These are phyloP conservation scores for Yamadazyma trypodendri DNA, from an alignment of 1,139 yeast species.

Conservation along the genomic window DNA sequence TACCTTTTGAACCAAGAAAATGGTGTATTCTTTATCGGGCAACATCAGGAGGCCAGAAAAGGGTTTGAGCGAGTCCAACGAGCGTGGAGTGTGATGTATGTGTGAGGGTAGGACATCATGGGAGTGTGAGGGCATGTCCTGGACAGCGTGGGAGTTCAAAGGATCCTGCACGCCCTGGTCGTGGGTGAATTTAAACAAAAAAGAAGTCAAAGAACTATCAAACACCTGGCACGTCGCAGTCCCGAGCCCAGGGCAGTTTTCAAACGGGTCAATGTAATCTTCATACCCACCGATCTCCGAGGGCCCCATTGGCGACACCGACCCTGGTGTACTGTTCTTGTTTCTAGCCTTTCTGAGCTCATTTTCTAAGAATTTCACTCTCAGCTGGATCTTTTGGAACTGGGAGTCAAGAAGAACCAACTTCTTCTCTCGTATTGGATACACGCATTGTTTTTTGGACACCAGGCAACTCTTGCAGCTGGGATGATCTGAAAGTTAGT, in stretches of 20 bases:
- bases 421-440: constrained; percentile 15
- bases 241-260: constrained; percentile 10
- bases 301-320: background rate
- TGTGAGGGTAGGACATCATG: constrained; percentile 4
- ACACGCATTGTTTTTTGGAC: constrained; percentile 14
- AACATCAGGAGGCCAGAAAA: constrained; percentile 13
- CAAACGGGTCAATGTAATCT: constrained; percentile 15
- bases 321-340: background rate
- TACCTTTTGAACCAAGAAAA: constrained; percentile 12
- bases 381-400: constrained; percentile 11
- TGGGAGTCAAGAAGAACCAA: constrained; percentile 14
- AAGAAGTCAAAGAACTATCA: constrained; percentile 15
- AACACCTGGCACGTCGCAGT: constrained; percentile 15
- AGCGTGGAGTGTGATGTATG: no score
- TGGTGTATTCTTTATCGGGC: constrained; percentile 15
- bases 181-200: constrained; percentile 13
- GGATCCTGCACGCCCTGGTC: no score
- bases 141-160: background rate
- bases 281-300: constrained; percentile 4
- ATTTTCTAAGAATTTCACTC: constrained; percentile 10
- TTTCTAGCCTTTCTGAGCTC: constrained; percentile 10
- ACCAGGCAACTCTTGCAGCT: constrained; percentile 11
- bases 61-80: constrained; percentile 9
- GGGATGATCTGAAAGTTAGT: constrained; percentile 14
- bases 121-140: background rate